A percentile compares a stretch with the other conserved stretches of the same genome.
These are phyloP conservation scores for Hibiscus mutabilis DNA, from an alignment of 345 rosid genomes.

Conservation along the genomic window DNA sequence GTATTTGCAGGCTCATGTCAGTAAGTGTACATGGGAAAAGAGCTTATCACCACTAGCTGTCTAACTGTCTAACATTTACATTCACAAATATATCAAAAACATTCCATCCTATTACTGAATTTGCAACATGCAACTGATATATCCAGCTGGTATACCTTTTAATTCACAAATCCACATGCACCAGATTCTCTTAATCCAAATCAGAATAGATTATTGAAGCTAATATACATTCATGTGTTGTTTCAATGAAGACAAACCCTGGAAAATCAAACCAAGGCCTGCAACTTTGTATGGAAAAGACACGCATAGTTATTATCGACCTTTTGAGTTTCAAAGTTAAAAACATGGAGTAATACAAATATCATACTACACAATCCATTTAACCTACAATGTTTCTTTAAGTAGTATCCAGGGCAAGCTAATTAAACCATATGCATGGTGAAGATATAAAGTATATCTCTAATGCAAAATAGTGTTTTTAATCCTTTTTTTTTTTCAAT, in stretches of 20 bases:
- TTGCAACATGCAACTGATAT: neutral
- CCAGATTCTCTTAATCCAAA: neutral
- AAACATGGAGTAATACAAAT: neutral
- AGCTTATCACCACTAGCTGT: conserved; percentile 43
- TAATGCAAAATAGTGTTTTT: neutral
- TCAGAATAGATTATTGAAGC: neutral
- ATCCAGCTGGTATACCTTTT: neutral
- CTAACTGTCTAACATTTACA: too few relatives aligned
- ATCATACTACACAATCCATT: neutral
- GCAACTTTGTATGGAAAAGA: neutral
- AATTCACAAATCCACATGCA: neutral
- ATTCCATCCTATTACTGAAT: neutral
- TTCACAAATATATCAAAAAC: neutral
- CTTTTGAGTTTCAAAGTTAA: neutral
- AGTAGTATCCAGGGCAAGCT: too few relatives aligned
- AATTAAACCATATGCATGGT: neutral
- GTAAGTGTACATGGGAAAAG: conserved; percentile 42
- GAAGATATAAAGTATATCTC: neutral
- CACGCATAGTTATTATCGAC: neutral
- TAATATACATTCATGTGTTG: neutral
- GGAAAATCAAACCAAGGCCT: neutral
- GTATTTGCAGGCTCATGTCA: too few relatives aligned
- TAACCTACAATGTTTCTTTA: neutral
- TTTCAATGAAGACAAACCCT: neutral
- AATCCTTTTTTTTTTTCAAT: neutral